Conservation (phyloP, 768 basidiomycete species). For the Mrakia hoshinonis region DNA sequence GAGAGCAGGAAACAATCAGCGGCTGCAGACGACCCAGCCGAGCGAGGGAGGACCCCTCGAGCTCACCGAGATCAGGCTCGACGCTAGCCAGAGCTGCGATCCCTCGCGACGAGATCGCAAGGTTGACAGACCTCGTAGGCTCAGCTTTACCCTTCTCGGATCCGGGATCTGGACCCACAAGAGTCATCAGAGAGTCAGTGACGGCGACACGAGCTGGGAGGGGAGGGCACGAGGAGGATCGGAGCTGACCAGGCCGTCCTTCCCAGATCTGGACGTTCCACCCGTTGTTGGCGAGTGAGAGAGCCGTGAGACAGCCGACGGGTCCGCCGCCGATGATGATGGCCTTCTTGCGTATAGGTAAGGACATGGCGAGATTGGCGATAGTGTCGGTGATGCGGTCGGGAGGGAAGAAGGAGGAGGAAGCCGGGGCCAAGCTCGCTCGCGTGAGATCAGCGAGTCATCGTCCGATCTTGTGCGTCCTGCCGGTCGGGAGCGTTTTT, state of each 20-base stretch:
- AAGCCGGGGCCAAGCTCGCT: too few relatives aligned
- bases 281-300: conserved; percentile 74
- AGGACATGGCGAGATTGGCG: background rate
- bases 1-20: background rate
- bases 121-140: conserved; percentile 24
- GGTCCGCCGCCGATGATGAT: conserved; percentile 69
- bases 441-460: too few relatives aligned
- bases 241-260: conserved; percentile 29
- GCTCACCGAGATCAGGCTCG: conserved; percentile 46
- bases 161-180: conserved; percentile 14
- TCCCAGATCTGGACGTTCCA: conserved; percentile 45
- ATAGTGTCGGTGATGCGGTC: too few relatives aligned
- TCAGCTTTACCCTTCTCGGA: conserved; percentile 14
- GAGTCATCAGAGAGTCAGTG: conserved; percentile 20
- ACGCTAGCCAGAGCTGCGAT: conserved; percentile 77
- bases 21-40: too few relatives aligned
- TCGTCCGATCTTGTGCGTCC: too few relatives aligned
- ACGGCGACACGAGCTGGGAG: conserved; percentile 49
- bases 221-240: conserved; percentile 35
- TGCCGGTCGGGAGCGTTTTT: too few relatives aligned
- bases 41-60: background rate
- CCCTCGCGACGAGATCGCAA: conserved; percentile 47
- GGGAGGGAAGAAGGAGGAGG: background rate
- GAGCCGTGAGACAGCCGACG: conserved; percentile 83
- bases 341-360: conserved; percentile 32